A percentile compares a stretch with the other conserved stretches of the same genome.
Conservation (phyloP, 192 early-diverging fungal genomes). For the Dissophora globulifera region DNA sequence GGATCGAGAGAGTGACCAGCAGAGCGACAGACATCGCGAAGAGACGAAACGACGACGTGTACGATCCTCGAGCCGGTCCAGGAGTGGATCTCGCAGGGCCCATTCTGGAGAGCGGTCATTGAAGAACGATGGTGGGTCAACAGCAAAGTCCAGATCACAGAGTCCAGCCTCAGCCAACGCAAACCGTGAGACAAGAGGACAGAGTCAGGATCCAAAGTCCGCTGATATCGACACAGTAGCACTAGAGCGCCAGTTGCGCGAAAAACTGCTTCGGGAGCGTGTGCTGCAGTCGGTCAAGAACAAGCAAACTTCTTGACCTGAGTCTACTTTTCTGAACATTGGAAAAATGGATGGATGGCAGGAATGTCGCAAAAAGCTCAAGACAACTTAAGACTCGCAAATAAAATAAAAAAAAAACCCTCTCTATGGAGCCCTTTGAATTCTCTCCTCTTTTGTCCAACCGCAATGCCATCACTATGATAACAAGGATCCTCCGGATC, state of each 20-base stretch:
- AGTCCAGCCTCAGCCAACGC: background rate
- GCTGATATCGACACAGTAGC: constrained; percentile 4
- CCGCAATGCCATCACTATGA: no score
- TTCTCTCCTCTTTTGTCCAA: no score
- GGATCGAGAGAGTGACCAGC: constrained; percentile 7
- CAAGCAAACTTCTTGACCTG: no score
- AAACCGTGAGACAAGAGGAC: background rate
- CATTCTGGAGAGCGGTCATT: background rate
- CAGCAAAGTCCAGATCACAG: constrained; percentile 21
- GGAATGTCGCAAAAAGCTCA: no score
- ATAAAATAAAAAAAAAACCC: no score
- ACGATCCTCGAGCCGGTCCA: constrained; percentile 25
- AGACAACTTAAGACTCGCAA: no score
- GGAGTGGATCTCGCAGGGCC: constrained; percentile 29
- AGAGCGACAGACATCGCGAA: constrained; percentile 2
- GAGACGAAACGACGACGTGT: constrained; percentile 24
- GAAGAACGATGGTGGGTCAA: background rate
- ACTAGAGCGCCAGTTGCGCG: constrained; percentile 38
- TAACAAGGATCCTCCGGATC: no score
- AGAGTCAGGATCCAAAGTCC: background rate
- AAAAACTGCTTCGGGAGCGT: constrained; percentile 41
- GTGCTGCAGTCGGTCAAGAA: constrained; percentile 41
- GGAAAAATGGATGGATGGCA: no score
- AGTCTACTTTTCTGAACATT: no score
- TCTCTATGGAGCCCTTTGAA: no score